Conservation (phyloP, 2,329 filamentous ascomycete genomes). For the Rasamsonia emersonii region DNA sequence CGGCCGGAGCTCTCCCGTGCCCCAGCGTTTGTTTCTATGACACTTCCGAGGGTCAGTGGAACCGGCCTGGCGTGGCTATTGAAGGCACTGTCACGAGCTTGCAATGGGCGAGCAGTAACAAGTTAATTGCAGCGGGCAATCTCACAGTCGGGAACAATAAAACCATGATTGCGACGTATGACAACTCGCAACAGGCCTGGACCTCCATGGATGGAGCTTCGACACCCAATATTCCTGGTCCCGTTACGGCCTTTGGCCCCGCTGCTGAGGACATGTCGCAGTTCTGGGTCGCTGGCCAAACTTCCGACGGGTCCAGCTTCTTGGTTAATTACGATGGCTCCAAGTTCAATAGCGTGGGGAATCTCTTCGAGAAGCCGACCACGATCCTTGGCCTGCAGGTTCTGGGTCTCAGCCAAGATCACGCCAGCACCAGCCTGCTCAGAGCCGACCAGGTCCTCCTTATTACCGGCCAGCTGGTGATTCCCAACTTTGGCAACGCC, state of each 20-base stretch:
- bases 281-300: constrained; percentile 74
- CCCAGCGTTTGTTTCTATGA: constrained; percentile 74
- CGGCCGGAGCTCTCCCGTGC: constrained; percentile 74
- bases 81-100: constrained; percentile 62
- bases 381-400: constrained; percentile 73
- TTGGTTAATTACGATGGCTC: constrained; percentile 74
- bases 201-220: constrained; percentile 46
- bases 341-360: constrained; percentile 58
- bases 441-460: constrained; percentile 63
- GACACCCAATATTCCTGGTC: constrained; percentile 57
- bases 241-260: constrained; percentile 65
- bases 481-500: constrained; percentile 68
- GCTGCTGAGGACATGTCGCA: constrained; percentile 64
- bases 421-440: constrained; percentile 57
- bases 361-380: constrained; percentile 56
- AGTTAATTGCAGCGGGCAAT: constrained; percentile 69
- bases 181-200: constrained; percentile 61
- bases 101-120: constrained; percentile 64
- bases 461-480: constrained; percentile 71
- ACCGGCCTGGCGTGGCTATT: constrained; percentile 63
- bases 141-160: constrained; percentile 58
- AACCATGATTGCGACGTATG: constrained; percentile 64
- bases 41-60: constrained; percentile 65
- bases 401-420: constrained; percentile 60
- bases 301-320: constrained; percentile 60